These are phyloP conservation scores for Exserohilum turcica DNA, from an alignment of 2,329 filamentous ascomycete genomes.

Conservation along the genomic window DNA sequence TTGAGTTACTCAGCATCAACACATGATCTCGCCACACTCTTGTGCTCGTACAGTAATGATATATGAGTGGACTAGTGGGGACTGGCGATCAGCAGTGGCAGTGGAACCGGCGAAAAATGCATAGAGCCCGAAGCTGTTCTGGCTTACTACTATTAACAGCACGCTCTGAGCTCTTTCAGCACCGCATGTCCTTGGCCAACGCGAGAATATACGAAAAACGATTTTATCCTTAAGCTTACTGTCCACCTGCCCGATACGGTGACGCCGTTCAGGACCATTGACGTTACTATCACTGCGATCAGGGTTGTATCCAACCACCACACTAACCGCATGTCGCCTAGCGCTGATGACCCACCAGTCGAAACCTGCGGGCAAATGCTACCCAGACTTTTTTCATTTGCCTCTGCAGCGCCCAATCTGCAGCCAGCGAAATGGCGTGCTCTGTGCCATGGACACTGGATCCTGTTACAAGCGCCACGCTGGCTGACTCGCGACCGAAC, in stretches of 20 bases:
- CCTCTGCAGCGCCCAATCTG: constrained; percentile 22
- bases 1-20: no score
- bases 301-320: not conserved
- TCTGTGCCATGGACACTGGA: constrained; percentile 17
- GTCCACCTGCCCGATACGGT: no score
- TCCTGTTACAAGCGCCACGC: constrained; percentile 3
- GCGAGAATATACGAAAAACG: no score
- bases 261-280: not conserved
- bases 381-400: not conserved
- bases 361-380: constrained; percentile 5
- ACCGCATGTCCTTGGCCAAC: no score
- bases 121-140: not conserved
- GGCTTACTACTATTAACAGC: no score
- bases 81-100: not conserved
- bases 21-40: no score
- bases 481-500: constrained; percentile 14
- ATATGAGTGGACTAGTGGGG: not conserved
- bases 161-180: no score
- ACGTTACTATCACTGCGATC: not conserved
- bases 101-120: not conserved
- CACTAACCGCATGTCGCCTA: not conserved
- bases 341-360: not conserved
- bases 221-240: no score
- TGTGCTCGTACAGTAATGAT: no score
- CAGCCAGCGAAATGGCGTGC: constrained; percentile 26